A percentile compares a stretch with the other conserved stretches of the same genome.
phyloP scores from a whole-genome alignment of 768 basidiomycete species.

The Agaricus blazei region DNA sequence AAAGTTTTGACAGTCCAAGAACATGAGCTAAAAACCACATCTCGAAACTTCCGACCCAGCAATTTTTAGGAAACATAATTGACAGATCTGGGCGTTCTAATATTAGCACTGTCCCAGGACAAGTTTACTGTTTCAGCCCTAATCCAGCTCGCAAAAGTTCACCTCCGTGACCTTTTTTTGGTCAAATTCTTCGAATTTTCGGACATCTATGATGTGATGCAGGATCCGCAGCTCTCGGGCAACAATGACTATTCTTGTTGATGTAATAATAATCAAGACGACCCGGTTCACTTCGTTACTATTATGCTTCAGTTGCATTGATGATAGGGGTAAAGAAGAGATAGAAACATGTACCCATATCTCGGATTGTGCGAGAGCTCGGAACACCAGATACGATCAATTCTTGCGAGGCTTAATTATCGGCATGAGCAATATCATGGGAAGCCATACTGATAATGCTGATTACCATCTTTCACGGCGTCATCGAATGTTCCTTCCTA shows the following conservation, averaged over 20 bases:
- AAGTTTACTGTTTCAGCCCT: neutral
- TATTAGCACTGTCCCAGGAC: neutral
- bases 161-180: too few relatives aligned
- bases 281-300: slow-evolving; percentile 5
- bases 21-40: slow-evolving; percentile 8
- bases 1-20: slow-evolving; percentile 1
- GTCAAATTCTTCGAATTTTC: too few relatives aligned
- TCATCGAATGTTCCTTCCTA: slow-evolving; percentile 10
- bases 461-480: slow-evolving; percentile 7
- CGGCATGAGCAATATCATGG: neutral
- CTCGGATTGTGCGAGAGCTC: neutral
- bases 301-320: neutral
- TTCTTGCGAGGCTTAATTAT: neutral
- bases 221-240: neutral
- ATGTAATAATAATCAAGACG: neutral
- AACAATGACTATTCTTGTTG: neutral
- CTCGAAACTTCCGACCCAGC: slow-evolving; percentile 9
- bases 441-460: slow-evolving; percentile 10
- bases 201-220: too few relatives aligned
- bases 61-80: slow-evolving; percentile 1
- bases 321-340: neutral
- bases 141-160: too few relatives aligned
- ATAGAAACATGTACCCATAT: neutral
- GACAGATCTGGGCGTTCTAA: slow-evolving; percentile 2
- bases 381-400: slow-evolving; percentile 9